phyloP scores from a whole-genome alignment of 2,329 filamentous ascomycete species.

The Colletotrichum endophyticum region DNA sequence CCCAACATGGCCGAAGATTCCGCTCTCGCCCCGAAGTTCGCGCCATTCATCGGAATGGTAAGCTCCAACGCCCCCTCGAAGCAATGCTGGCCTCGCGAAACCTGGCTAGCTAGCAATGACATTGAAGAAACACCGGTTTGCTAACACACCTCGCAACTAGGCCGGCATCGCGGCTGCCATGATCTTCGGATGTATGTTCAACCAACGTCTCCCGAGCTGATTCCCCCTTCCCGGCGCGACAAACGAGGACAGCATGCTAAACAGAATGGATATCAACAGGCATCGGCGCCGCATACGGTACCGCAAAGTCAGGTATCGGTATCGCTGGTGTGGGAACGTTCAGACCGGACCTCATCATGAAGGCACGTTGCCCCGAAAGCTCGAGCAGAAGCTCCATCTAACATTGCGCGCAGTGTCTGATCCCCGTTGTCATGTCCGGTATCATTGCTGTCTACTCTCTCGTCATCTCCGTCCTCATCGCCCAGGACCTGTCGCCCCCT shows the following conservation, averaged over 20 bases:
- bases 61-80: constrained; percentile 35
- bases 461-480: constrained; percentile 95
- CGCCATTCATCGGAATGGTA: constrained; percentile 90
- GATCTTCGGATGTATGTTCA: constrained; percentile 76
- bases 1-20: constrained; percentile 57
- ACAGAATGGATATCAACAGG: constrained; percentile 37
- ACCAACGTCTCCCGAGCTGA: constrained; percentile 30
- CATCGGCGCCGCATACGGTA: constrained; percentile 83
- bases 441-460: constrained; percentile 98
- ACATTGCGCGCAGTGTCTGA: constrained; percentile 65
- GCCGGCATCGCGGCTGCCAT: constrained; percentile 81
- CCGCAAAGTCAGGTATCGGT: constrained; percentile 86
- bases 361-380: constrained; percentile 56
- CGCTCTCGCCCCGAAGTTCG: constrained; percentile 77
- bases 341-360: constrained; percentile 88
- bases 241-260: not conserved
- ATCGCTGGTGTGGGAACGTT: constrained; percentile 87
- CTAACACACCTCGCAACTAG: constrained; percentile 45
- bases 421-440: constrained; percentile 96
- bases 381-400: not conserved
- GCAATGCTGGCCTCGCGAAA: not conserved
- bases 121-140: constrained; percentile 13
- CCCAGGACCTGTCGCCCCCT: constrained; percentile 82
- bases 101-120: not conserved
- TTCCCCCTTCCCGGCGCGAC: constrained; percentile 16